phyloP scores from a whole-genome alignment of 129 eudicot genomes.

The Sambucus nigra region DNA sequence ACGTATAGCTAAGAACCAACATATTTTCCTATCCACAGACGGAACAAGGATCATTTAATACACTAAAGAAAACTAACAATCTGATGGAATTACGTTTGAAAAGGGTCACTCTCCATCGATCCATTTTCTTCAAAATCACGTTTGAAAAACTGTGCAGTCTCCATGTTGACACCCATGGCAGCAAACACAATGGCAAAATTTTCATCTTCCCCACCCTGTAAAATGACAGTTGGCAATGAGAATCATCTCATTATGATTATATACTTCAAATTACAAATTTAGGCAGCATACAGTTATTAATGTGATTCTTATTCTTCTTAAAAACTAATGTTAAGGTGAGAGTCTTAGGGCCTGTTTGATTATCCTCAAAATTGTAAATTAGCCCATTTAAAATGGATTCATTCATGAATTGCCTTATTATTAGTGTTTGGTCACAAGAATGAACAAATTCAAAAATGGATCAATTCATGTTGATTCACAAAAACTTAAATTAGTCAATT shows the following conservation, averaged over 20 bases:
- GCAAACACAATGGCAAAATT: constrained; percentile 99
- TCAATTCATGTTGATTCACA: no score
- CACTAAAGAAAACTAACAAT: background rate
- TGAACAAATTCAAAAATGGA: no score
- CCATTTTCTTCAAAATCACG: constrained; percentile 99
- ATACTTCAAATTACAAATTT: no score
- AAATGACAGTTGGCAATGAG: background rate
- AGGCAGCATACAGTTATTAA: no score
- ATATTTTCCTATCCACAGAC: background rate
- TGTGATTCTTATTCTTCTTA: no score
- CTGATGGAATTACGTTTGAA: constrained; percentile 51
- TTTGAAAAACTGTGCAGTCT: constrained; percentile 94
- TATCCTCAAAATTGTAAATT: no score
- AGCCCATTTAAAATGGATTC: no score
- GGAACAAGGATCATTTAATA: background rate
- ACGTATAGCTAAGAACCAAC: constrained; percentile 2
- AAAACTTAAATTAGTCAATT: no score
- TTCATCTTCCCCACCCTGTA: constrained; percentile 80
- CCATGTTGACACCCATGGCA: constrained; percentile 99
- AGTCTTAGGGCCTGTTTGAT: no score
- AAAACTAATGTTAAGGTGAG: no score
- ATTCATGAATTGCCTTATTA: no score
- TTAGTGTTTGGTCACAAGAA: no score
- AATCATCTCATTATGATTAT: background rate
- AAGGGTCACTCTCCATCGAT: constrained; percentile 98